Evolutionary conservation across 1,284 basidiomycete species (phyloP).

Genomic region (Sphagnurus paluster): DNA sequence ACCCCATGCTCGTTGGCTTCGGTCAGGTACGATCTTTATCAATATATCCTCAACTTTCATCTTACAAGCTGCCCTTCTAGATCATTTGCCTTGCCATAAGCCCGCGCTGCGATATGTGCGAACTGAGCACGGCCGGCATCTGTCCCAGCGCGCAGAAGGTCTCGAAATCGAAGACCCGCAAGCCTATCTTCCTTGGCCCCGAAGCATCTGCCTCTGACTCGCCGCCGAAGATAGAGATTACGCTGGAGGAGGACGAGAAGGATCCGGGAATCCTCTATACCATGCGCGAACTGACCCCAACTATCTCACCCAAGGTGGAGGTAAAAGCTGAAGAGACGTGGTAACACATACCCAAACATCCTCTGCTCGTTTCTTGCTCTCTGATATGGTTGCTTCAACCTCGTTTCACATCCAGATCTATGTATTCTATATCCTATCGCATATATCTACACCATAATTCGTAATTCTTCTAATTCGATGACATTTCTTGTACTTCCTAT

Average conservation of each 20-base stretch:
- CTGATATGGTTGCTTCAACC: not conserved
- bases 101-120: constrained; percentile 83
- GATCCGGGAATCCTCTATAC: constrained; percentile 5
- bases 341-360: constrained; percentile 9
- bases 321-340: constrained; percentile 13
- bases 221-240: constrained; percentile 19
- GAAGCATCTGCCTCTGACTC: constrained; percentile 9
- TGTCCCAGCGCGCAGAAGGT: constrained; percentile 54
- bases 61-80: constrained; percentile 33
- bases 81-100: constrained; percentile 81
- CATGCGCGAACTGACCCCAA: not conserved
- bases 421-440: not conserved
- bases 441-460: too few relatives aligned
- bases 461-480: too few relatives aligned
- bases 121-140: constrained; percentile 50
- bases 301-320: not conserved
- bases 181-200: constrained; percentile 8
- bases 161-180: constrained; percentile 20
- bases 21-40: constrained; percentile 65
- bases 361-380: too few relatives aligned
- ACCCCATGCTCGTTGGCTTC: constrained; percentile 89
- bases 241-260: constrained; percentile 14
- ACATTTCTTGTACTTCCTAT: too few relatives aligned
- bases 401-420: too few relatives aligned
- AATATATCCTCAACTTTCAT: not conserved